Percentiles rank a stretch among this genome's conserved stretches.
Conservation (phyloP, 192 early-diverging fungal genomes). For the Diversispora eburnea region DNA sequence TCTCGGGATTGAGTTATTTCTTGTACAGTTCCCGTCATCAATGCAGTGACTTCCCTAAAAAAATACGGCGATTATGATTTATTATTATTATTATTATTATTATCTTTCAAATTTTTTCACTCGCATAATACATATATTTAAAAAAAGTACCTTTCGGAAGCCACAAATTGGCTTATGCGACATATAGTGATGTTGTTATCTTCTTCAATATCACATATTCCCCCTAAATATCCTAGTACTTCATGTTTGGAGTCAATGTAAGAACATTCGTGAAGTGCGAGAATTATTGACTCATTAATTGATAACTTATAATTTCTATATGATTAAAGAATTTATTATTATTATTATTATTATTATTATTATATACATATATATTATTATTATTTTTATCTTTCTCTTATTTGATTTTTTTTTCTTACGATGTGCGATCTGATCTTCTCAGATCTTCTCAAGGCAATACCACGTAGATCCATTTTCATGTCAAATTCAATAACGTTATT, state of each 20-base stretch:
- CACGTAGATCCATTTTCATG: neutral
- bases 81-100: neutral
- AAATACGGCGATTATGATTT: neutral
- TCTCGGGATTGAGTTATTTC: neutral
- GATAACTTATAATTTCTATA: constrained; percentile 13
- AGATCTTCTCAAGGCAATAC: neutral
- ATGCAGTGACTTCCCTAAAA: constrained; percentile 7
- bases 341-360: neutral
- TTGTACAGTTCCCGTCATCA: constrained; percentile 20
- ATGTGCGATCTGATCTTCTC: neutral
- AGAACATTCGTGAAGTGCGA: constrained; percentile 21
- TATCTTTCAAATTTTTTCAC: neutral
- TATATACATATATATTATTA: neutral
- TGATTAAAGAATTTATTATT: neutral
- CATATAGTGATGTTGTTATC: constrained; percentile 6
- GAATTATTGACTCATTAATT: constrained; percentile 27
- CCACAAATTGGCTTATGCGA: constrained; percentile 20
- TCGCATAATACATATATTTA: neutral
- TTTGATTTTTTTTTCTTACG: no score
- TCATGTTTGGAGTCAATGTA: constrained; percentile 22
- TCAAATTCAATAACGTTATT: neutral
- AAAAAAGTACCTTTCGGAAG: constrained; percentile 17
- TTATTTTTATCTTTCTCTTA: no score
- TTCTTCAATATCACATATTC: constrained; percentile 9
- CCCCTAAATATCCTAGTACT: constrained; percentile 23